Conservation (phyloP, 805 yeast genomes). For the Starmera amethionina region DNA sequence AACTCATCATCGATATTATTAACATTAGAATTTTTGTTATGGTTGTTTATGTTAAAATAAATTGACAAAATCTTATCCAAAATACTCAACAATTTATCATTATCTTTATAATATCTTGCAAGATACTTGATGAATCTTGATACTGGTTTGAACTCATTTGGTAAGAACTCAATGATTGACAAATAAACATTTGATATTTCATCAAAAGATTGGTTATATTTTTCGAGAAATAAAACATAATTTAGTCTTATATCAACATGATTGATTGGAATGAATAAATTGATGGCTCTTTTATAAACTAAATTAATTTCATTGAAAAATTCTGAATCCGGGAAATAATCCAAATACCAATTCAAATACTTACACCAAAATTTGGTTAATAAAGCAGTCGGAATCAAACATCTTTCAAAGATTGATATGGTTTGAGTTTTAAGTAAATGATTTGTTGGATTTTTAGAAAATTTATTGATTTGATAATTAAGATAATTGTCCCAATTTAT, state of each 20-base stretch:
- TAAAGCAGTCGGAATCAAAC: constrained; percentile 58
- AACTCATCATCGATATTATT: constrained; percentile 2
- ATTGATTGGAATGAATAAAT: constrained; percentile 24
- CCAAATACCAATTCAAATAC: constrained; percentile 46
- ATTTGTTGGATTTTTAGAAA: constrained; percentile 10
- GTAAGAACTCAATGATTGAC: constrained; percentile 5
- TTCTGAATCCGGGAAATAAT: constrained; percentile 13
- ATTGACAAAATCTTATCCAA: constrained; percentile 15
- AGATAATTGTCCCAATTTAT: constrained; percentile 57
- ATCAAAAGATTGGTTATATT: constrained; percentile 4
- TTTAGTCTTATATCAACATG: constrained; percentile 9
- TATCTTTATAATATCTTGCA: constrained; percentile 11
- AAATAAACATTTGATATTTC: constrained; percentile 13
- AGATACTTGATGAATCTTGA: constrained; percentile 15
- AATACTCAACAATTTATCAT: constrained; percentile 12
- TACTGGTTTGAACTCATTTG: constrained; percentile 9
- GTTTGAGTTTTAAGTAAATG: constrained; percentile 18
- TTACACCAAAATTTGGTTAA: constrained; percentile 58
- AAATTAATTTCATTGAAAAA: constrained; percentile 24
- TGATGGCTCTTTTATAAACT: constrained; percentile 43
- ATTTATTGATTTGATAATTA: constrained; percentile 35
- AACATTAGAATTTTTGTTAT: not conserved
- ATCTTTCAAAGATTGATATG: constrained; percentile 55
- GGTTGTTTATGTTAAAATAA: constrained; percentile 10
- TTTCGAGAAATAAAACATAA: constrained; percentile 14